phyloP scores from a whole-genome alignment of 2,329 filamentous ascomycete genomes.

The Fusarium nematophilum region DNA sequence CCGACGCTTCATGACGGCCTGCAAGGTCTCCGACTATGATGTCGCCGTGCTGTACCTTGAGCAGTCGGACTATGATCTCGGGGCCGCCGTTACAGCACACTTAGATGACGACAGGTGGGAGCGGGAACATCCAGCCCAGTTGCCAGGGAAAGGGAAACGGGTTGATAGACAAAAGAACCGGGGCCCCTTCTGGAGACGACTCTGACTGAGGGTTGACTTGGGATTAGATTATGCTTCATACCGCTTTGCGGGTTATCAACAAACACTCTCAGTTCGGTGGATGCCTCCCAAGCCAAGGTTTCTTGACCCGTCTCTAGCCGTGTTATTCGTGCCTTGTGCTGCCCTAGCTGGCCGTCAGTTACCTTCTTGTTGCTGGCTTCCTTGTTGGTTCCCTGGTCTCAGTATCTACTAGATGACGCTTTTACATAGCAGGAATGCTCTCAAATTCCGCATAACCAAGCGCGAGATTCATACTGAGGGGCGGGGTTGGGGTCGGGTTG shows the following conservation, averaged over 20 bases:
- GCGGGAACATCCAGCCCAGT: slow-evolving; percentile 66
- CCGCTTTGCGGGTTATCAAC: slow-evolving; percentile 36
- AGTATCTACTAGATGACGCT: too few species aligned
- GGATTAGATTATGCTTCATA: slow-evolving; percentile 47
- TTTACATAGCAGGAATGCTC: too few species aligned
- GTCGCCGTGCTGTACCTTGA: slow-evolving; percentile 80
- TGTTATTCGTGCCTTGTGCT: neutral
- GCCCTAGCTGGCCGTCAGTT: neutral
- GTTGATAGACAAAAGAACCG: slow-evolving; percentile 46
- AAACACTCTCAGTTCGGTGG: slow-evolving; percentile 37
- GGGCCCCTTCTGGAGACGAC: slow-evolving; percentile 48
- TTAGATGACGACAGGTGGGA: slow-evolving; percentile 83
- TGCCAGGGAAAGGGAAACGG: slow-evolving; percentile 37
- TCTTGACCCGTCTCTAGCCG: slow-evolving; percentile 26
- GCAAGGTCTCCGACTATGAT: slow-evolving; percentile 82
- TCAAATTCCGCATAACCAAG: too few species aligned
- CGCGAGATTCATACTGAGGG: too few species aligned
- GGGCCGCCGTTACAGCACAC: slow-evolving; percentile 71
- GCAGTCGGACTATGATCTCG: slow-evolving; percentile 74
- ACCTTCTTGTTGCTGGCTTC: too few species aligned
- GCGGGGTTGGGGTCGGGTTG: too few species aligned
- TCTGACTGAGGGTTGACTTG: slow-evolving; percentile 35
- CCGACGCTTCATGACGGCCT: slow-evolving; percentile 81
- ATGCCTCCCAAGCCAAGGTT: slow-evolving; percentile 42
- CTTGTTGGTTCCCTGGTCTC: too few species aligned